Conservation (phyloP, 352 stramenopile species). For the Phytophthora melonis region DNA sequence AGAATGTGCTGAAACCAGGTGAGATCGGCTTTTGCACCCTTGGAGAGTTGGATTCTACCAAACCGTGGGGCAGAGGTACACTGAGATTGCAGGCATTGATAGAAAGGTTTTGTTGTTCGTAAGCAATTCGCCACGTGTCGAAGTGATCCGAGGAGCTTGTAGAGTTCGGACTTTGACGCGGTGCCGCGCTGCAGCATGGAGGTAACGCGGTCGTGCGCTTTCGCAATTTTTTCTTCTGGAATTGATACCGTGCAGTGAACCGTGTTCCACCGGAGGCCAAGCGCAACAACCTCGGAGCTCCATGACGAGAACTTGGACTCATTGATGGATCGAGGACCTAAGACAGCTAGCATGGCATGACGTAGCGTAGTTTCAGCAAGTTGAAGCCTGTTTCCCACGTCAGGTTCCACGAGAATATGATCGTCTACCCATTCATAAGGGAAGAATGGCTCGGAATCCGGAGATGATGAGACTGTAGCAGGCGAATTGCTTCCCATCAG, state of each 20-base stretch:
- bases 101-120: neutral
- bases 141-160: conserved; percentile 31
- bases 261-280: conserved; percentile 27
- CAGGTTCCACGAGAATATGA: conserved; percentile 35
- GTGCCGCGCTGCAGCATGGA: neutral
- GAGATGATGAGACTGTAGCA: neutral
- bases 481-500: neutral
- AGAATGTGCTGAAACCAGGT: conserved; percentile 18
- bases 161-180: conserved; percentile 16
- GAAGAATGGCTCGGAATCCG: conserved; percentile 28
- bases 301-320: conserved; percentile 39
- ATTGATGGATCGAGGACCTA: conserved; percentile 34
- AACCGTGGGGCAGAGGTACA: conserved; percentile 5
- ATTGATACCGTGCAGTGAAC: conserved; percentile 17
- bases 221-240: conserved; percentile 21
- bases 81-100: conserved; percentile 22
- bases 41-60: neutral
- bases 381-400: neutral
- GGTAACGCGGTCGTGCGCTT: neutral
- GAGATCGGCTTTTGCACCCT: neutral
- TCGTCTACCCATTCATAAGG: conserved; percentile 43
- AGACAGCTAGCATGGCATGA: conserved; percentile 26
- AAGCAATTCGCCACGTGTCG: conserved; percentile 34
- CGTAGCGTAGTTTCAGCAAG: conserved; percentile 19
- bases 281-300: conserved; percentile 7